Evolutionary conservation across 1,284 basidiomycete species (phyloP), one percentile per base, ranked within the genome.

Genomic region (Nidula niveotomentosa): DNA sequence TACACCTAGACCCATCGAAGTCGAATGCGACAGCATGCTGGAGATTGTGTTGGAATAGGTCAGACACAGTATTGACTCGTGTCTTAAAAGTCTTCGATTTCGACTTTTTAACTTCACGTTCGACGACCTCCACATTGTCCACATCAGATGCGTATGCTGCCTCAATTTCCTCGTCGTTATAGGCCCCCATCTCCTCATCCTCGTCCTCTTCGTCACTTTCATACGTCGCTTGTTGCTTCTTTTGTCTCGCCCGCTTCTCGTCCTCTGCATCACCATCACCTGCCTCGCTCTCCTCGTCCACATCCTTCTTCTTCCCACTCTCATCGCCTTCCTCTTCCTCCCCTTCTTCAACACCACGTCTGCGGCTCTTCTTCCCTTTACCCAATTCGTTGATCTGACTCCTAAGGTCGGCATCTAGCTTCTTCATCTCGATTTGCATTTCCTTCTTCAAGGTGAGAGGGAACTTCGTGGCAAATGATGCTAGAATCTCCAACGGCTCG

Each of bases 391-490:
- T 76, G 61, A 90, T 86, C 71, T 98, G 95, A 61, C 80, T 84
- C 66, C 85, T 91, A 57, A 93, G 73, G 66, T 97, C 91, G 52
- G 89, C 86, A 59, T 90, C 86, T 36, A 94, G 80, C 67, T 87
- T 91, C 73, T 93, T 94, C 78, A 98, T 84, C 76, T 98, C 96
- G 46, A 78, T 73, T 56, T 86, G 76, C 64, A 98, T 90, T 72
- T 97, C 94, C 71, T 89, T 93, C 73, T 90, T 94, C 62, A 99
- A 76, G 39, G 81, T 82, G n/a, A 85, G 75, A 5, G 94, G 91
- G 72, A 99, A 98, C 51, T 83, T 88, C 58, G 81, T 79, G 12
- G 83, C 83, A 58, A 99, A 88, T 8, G 84, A 80, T 15, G 80
- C 75, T 50, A 97, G 80, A 56, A 99, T 86, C 65, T 96, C 90